Base-by-base conservation (phyloP, 208 protist genomes). In the Acanthamoeba lenticulata region DNA sequence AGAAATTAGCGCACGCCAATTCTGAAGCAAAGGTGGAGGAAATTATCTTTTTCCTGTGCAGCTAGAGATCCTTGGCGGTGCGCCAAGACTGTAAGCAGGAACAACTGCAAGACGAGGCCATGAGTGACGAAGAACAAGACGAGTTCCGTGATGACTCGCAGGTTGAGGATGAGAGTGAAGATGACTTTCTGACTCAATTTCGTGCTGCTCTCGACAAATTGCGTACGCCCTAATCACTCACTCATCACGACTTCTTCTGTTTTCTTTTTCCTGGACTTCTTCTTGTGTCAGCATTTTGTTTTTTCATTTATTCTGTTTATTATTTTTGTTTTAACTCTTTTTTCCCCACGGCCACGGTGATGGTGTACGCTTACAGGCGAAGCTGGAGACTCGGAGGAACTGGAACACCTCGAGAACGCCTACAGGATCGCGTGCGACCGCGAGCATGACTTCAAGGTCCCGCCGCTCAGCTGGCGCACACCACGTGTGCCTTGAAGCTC, bases 361-460 rank as follows among this genome's bases (percentile, higher is more conserved):
- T 60, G 52, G 52, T 60, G 52, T 60, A 60, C 11, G 19, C 27
- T 21, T 29, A 3, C 19, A 69, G 60, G 29, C 27, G 29, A 27
- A 69, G 32, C 34, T 6, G 32, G 72, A 4, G 38, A 83, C 38
- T 15, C 72, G 9, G 72, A 83, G 72, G 21, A 47, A 9, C 34
- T 83, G 9, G 38, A 83, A 24, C n/a, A 45, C 4, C 72, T 83
- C 6, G 72, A 83, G 40, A 29, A 7, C 4, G 72, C 40, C n/a
- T 83, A 49, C 24, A 4, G n/a, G 9, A 49, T 40, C 38, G 72
- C 40, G n/a, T 40, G 40, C 32, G 38, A 83, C 24, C 32, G 72
- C 32, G 72, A 83, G 40, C n/a, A 83, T 24, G 72, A 83, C 40
- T 83, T 83, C 40, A 83, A 47, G 60, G 60, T 69, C 27, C 19